Percentiles rank a stretch among this genome's conserved stretches.
phyloP scores from a whole-genome alignment of 2,329 filamentous ascomycete genomes.

The Lachnellula occidentalis region DNA sequence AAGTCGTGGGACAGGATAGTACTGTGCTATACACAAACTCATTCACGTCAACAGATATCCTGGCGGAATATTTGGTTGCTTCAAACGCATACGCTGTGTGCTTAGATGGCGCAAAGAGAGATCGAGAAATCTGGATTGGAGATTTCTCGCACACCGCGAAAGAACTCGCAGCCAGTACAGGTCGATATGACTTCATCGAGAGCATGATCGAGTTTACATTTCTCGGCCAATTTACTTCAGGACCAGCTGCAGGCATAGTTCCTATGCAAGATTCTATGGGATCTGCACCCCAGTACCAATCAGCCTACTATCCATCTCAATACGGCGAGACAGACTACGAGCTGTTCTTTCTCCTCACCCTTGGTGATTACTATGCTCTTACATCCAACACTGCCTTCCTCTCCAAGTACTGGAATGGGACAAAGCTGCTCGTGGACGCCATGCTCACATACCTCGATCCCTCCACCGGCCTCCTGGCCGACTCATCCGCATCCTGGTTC shows the following conservation, averaged over 20 bases:
- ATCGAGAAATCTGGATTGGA: conserved; percentile 38
- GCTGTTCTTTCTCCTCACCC: conserved; percentile 15
- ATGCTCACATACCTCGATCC: conserved; percentile 5
- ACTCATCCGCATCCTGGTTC: not conserved
- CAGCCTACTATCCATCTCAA: conserved; percentile 3
- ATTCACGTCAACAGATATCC: conserved; percentile 22
- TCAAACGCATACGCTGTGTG: conserved; percentile 34
- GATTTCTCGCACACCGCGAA: conserved; percentile 39
- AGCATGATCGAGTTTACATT: conserved; percentile 33
- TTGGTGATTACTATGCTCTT: conserved; percentile 13
- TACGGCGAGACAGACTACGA: conserved; percentile 18
- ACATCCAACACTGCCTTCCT: conserved; percentile 3
- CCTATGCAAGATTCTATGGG: conserved; percentile 7
- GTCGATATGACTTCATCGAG: conserved; percentile 31
- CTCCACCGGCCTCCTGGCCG: conserved; percentile 4
- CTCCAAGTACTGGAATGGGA: conserved; percentile 1
- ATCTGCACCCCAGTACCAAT: not conserved
- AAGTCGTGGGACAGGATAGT: conserved; percentile 26
- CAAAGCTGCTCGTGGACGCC: conserved; percentile 2
- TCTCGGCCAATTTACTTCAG: conserved; percentile 20
- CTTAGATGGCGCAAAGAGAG: conserved; percentile 38
- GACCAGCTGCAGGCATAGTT: conserved; percentile 1
- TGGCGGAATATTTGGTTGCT: conserved; percentile 35
- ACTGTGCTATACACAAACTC: conserved; percentile 31
- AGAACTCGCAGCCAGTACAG: conserved; percentile 34